Evolutionary conservation across 2,329 filamentous ascomycete genomes (phyloP), one percentile per base, ranked within the genome.

Genomic region (Fragosphaeria purpurea): DNA sequence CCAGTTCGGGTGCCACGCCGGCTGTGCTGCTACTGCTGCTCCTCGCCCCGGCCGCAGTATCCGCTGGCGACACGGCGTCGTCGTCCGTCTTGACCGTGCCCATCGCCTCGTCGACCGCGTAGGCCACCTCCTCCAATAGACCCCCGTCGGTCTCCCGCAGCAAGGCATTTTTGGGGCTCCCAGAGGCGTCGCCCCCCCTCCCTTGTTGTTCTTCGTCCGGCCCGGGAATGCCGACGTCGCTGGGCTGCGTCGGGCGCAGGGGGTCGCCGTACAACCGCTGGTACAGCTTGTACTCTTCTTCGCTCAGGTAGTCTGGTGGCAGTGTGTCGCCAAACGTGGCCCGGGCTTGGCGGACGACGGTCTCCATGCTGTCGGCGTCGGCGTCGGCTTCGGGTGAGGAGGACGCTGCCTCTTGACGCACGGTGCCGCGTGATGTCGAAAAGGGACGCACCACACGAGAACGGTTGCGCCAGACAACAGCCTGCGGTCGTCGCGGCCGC

Each of bases 201-300:
- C n/a, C n/a, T n/a, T n/a, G n/a, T n/a, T 53, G 55, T 7, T 59
- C 58, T 62, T 65, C 30, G 6, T 32, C 39, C 5, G 44, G 46
- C 52, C 68, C 54, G 1, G 70, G 67, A 53, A 70, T 75, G 32
- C 67, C 80, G 4, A 80, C 72, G 63, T 85, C 79, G 51, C 83
- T 80, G 1, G 77, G 73, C 7, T 61, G 65, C 2, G 79, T 83
- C 48, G 77, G 74, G 41, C 82, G 74, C 54, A 86, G 63, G 2
- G 89, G 88, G 37, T 82, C 73, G 1, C 90, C 91, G 63, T 93
- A 96, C 12, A 95, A 69, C 56, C 88, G 76, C 61, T 85, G 81
- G 65, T 95, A 95, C 1, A 95, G 69, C 45, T 70, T 71, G 60
- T 85, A 82, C 64, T 95, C 89, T 48, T 85, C 77, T 1, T 75